Base-by-base conservation (phyloP, 2,329 filamentous ascomycete species). In the Huntiella abstrusa region DNA sequence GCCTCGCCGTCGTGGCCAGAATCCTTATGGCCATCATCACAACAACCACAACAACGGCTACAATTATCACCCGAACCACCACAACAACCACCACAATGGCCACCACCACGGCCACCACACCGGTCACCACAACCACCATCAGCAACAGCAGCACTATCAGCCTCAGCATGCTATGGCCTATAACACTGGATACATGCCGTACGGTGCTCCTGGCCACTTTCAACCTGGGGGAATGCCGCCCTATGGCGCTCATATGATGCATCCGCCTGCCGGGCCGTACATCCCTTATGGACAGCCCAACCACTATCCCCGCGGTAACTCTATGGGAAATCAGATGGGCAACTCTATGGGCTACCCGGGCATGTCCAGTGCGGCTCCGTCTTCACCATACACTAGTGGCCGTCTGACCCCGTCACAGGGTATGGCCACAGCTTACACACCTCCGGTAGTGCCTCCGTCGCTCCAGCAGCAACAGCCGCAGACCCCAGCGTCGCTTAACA, bases 181-280 rank as follows among this genome's bases (percentile, higher is more conserved):
- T 39, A 17, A 19, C 32, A 41, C 62, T 15, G 62, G 61, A 22
- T 72, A 71, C 54, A 61, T 68, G 55, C 63, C 65, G 13, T 72
- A 72, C 53, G 66, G 63, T 47, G 59, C 57, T 17, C 40, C 5
- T 33, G 38, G 7, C 44, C 16, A 5, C 33, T n/a, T 5, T 35
- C 35, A 12, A 22, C 22, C 36, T 11, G 22, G n/a, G 12, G 28
- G 32, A 19, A 15, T 32, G 35, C 43, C 38, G 15, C 54, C 55
- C 8, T 72, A 74, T 53, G 59, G 60, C 34, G 63, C 66, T 45
- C 69, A 66, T 69, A 32, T 66, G 67, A 39, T 55, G 65, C n/a
- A 68, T 74, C 59, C 70, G 67, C 51, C 70, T 69, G 49, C 75
- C 71, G 54, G 64, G 65, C 36, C 68, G 68, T 41, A 67, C 73